Evolutionary conservation across 805 yeast genomes (phyloP).

Genomic region (Suhomyces sp.): DNA sequence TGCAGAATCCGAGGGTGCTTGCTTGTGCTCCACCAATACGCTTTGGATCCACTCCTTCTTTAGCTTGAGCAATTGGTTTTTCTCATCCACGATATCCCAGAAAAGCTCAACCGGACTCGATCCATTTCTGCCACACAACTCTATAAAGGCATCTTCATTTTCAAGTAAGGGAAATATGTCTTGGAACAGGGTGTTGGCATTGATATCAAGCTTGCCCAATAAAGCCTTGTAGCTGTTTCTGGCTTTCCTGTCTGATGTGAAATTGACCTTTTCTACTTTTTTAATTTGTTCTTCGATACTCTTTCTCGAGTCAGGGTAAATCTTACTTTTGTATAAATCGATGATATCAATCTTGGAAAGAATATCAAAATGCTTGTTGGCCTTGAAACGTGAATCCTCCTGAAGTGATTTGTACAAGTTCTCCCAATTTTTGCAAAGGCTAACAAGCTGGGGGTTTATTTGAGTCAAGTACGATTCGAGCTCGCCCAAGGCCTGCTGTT

Average conservation of each 20-base stretch:
- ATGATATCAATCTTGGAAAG: slow-evolving; percentile 62
- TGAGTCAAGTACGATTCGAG: slow-evolving; percentile 49
- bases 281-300: slow-evolving; percentile 20
- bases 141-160: slow-evolving; percentile 55
- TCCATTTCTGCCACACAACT: slow-evolving; percentile 70
- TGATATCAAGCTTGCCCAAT: slow-evolving; percentile 41
- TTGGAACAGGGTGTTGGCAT: slow-evolving; percentile 57
- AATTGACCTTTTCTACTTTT: slow-evolving; percentile 36
- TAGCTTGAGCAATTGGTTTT: slow-evolving; percentile 51
- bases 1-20: slow-evolving; percentile 12
- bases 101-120: slow-evolving; percentile 75
- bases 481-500: slow-evolving; percentile 51
- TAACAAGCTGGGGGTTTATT: slow-evolving; percentile 27
- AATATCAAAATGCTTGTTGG: slow-evolving; percentile 52
- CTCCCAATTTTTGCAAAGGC: slow-evolving; percentile 36
- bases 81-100: slow-evolving; percentile 69
- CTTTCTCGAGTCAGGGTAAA: slow-evolving; percentile 27
- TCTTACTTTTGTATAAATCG: slow-evolving; percentile 43
- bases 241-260: slow-evolving; percentile 60
- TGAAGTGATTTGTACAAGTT: slow-evolving; percentile 32
- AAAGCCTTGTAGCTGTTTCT: slow-evolving; percentile 56
- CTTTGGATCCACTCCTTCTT: slow-evolving; percentile 60
- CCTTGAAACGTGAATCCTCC: slow-evolving; percentile 51
- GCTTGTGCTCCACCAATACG: slow-evolving; percentile 35
- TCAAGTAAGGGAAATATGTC: slow-evolving; percentile 51